Conservation (phyloP, 805 yeast species). For the Schwanniomyces yamadae region DNA sequence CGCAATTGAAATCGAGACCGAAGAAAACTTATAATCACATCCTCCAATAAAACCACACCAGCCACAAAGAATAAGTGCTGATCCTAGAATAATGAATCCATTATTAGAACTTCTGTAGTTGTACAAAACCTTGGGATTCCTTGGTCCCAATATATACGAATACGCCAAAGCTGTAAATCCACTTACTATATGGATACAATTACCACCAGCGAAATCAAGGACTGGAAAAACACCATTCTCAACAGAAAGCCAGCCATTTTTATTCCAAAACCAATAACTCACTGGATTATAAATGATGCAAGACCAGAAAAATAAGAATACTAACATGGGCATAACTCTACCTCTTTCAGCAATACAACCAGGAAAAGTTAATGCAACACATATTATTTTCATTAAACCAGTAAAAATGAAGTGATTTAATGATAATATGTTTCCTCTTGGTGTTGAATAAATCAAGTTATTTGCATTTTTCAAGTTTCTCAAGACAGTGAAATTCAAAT, state of each 20-base stretch:
- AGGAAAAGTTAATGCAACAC: conserved; percentile 43
- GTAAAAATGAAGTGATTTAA: conserved; percentile 39
- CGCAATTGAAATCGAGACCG: conserved; percentile 28
- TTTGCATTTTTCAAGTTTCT: conserved; percentile 22
- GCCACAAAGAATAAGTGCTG: conserved; percentile 31
- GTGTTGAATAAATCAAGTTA: conserved; percentile 25
- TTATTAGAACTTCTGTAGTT: conserved; percentile 38
- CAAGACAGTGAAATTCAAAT: conserved; percentile 29
- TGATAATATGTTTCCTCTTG: conserved; percentile 38
- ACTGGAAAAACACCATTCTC: conserved; percentile 34
- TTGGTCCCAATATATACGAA: conserved; percentile 42
- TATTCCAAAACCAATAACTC: conserved; percentile 46
- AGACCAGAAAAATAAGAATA: conserved; percentile 41
- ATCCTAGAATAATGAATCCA: conserved; percentile 33
- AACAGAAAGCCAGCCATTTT: conserved; percentile 41
- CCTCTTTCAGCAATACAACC: conserved; percentile 47
- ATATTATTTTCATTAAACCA: conserved; percentile 37
- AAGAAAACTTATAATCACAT: conserved; percentile 41
- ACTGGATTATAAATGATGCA: conserved; percentile 42
- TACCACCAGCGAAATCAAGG: conserved; percentile 47
- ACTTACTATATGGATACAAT: conserved; percentile 43
- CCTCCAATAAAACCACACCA: conserved; percentile 46
- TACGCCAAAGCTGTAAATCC: conserved; percentile 47
- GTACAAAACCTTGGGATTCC: conserved; percentile 37
- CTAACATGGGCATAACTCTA: conserved; percentile 39